phyloP scores from a whole-genome alignment of 2,329 filamentous ascomycete genomes.

The Daldinia eschscholtzii region DNA sequence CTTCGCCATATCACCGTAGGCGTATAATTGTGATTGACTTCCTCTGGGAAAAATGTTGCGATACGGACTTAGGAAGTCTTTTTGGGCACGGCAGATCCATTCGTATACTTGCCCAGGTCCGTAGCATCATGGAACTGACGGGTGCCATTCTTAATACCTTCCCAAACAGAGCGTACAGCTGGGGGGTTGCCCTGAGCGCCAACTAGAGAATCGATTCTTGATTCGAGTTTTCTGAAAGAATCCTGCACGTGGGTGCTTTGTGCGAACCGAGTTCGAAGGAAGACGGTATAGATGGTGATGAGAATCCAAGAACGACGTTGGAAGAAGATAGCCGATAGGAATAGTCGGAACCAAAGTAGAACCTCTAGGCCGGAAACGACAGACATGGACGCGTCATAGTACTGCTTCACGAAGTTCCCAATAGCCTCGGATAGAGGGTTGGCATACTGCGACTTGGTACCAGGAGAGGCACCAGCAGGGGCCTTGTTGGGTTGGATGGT shows the following conservation, averaged over 20 bases:
- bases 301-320: slow-evolving; percentile 92
- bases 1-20: slow-evolving; percentile 42
- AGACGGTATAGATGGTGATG: slow-evolving; percentile 85
- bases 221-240: slow-evolving; percentile 78
- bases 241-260: slow-evolving; percentile 95
- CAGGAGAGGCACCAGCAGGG: slow-evolving; percentile 67
- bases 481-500: slow-evolving; percentile 78
- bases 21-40: slow-evolving; percentile 33
- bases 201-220: slow-evolving; percentile 82
- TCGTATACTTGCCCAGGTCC: slow-evolving; percentile 80
- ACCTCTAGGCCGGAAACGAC: slow-evolving; percentile 92
- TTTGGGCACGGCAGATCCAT: slow-evolving; percentile 70
- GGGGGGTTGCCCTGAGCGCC: slow-evolving; percentile 90
- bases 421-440: slow-evolving; percentile 83
- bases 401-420: slow-evolving; percentile 94
- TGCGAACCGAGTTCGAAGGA: slow-evolving; percentile 88
- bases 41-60: slow-evolving; percentile 18
- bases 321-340: slow-evolving; percentile 87
- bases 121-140: slow-evolving; percentile 84
- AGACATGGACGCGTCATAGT: slow-evolving; percentile 97
- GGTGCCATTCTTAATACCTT: slow-evolving; percentile 77
- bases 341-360: slow-evolving; percentile 83
- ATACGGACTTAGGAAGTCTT: slow-evolving; percentile 67
- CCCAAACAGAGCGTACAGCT: slow-evolving; percentile 82
- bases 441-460: slow-evolving; percentile 65